Conservation (phyloP, 176 grass and related monocot genomes). For the Tillandsia leiboldiana region DNA sequence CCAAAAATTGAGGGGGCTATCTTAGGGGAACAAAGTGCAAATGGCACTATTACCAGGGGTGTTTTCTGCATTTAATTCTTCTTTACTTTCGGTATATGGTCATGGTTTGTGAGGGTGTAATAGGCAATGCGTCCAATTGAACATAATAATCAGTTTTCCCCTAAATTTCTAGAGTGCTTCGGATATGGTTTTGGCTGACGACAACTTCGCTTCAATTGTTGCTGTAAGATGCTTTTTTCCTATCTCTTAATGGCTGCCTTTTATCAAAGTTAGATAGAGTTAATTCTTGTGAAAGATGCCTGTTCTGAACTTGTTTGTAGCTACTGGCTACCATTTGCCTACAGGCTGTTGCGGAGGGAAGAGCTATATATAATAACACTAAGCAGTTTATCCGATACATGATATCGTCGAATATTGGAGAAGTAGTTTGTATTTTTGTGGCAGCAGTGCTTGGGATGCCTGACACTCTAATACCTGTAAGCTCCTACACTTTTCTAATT, state of each 20-base stretch:
- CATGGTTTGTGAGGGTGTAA: neutral
- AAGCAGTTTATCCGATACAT: conserved; percentile 98
- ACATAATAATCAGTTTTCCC: conserved; percentile 14
- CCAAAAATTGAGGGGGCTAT: too few species aligned
- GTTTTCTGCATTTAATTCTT: too few species aligned
- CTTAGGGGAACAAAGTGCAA: too few species aligned
- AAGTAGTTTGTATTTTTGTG: conserved; percentile 98
- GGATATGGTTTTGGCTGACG: conserved; percentile 98
- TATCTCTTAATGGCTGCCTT: neutral
- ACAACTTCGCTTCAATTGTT: conserved; percentile 98
- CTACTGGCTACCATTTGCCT: conserved; percentile 27
- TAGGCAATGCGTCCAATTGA: neutral
- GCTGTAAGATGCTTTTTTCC: conserved; percentile 50
- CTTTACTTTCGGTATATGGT: too few species aligned
- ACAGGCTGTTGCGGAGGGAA: conserved; percentile 95
- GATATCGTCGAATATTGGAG: conserved; percentile 99
- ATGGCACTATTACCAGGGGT: too few species aligned
- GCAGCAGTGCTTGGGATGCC: conserved; percentile 96
- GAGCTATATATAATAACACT: conserved; percentile 99
- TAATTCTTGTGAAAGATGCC: neutral
- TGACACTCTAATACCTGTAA: conserved; percentile 92
- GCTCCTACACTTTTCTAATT: conserved; percentile 20
- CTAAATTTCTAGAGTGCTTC: conserved; percentile 84
- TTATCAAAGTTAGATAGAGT: neutral
- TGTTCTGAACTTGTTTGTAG: conserved; percentile 1